Conservation (phyloP, 768 basidiomycete genomes). For the Dioszegia aurantiaca region DNA sequence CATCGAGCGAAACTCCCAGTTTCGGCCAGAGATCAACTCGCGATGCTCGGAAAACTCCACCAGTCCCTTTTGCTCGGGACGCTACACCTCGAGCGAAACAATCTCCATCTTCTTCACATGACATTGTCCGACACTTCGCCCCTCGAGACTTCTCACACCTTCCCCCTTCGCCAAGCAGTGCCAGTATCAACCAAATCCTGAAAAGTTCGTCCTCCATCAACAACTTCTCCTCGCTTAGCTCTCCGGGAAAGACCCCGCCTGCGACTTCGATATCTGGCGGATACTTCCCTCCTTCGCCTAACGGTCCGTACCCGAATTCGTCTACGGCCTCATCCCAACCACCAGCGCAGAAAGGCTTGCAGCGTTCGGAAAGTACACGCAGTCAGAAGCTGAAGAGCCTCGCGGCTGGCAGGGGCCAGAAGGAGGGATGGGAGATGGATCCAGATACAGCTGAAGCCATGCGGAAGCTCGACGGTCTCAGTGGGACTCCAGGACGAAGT, state of each 20-base stretch:
- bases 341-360: conserved; percentile 17
- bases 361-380: conserved; percentile 26
- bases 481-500: conserved; percentile 57
- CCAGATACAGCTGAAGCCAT: conserved; percentile 85
- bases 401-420: conserved; percentile 9
- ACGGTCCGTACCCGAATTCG: neutral
- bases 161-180: conserved; percentile 86
- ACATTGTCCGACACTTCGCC: conserved; percentile 63
- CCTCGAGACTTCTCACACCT: conserved; percentile 78
- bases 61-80: conserved; percentile 17
- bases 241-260: conserved; percentile 12
- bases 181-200: conserved; percentile 79
- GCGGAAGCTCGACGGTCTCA: conserved; percentile 85
- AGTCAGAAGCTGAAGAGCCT: conserved; percentile 20
- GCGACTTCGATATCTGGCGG: conserved; percentile 3
- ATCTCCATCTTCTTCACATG: conserved; percentile 26
- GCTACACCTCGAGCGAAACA: conserved; percentile 15
- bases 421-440: conserved; percentile 68
- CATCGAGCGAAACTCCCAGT: conserved; percentile 15
- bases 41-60: conserved; percentile 33
- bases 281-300: conserved; percentile 47
- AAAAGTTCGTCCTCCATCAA: conserved; percentile 52
- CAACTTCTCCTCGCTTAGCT: conserved; percentile 30
- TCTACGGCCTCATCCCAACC: neutral
- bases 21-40: conserved; percentile 7